phyloP scores from a whole-genome alignment of 352 stramenopile species.

The Pythium sukuiense region DNA sequence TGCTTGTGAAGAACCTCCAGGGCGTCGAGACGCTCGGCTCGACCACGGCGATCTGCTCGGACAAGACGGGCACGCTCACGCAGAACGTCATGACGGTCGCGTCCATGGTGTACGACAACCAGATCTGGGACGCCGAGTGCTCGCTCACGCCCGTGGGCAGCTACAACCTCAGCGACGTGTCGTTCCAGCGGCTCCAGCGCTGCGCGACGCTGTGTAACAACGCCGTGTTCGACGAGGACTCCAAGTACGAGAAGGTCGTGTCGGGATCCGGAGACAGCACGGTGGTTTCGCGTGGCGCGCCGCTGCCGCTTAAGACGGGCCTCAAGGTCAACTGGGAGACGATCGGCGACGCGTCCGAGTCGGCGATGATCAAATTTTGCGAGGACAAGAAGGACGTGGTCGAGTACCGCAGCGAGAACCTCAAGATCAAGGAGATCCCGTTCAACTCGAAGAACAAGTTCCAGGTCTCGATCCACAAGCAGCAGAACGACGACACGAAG shows the following conservation, averaged over 20 bases:
- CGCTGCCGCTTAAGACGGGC: conserved; percentile 34
- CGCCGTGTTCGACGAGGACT: conserved; percentile 83
- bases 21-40: conserved; percentile 92
- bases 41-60: conserved; percentile 93
- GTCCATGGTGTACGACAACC: conserved; percentile 69
- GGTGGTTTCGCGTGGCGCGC: conserved; percentile 25
- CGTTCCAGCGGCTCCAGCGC: conserved; percentile 67
- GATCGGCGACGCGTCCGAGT: conserved; percentile 41
- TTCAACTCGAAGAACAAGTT: conserved; percentile 56
- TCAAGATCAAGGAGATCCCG: conserved; percentile 42
- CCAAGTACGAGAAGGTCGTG: conserved; percentile 46
- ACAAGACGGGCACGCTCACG: conserved; percentile 95
- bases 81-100: conserved; percentile 95
- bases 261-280: conserved; percentile 25
- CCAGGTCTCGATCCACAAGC: conserved; percentile 40
- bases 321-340: conserved; percentile 44
- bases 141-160: conserved; percentile 68
- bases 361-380: conserved; percentile 42
- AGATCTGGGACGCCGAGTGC: conserved; percentile 72
- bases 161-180: conserved; percentile 50
- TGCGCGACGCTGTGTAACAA: conserved; percentile 92
- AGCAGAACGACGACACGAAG: conserved; percentile 31
- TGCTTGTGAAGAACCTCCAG: conserved; percentile 95
- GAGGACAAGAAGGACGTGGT: conserved; percentile 37
- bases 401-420: conserved; percentile 31